Evolutionary conservation across 768 basidiomycete species (phyloP), one percentile per base, ranked within the genome.

Genomic region (Termitomyces sp.): DNA sequence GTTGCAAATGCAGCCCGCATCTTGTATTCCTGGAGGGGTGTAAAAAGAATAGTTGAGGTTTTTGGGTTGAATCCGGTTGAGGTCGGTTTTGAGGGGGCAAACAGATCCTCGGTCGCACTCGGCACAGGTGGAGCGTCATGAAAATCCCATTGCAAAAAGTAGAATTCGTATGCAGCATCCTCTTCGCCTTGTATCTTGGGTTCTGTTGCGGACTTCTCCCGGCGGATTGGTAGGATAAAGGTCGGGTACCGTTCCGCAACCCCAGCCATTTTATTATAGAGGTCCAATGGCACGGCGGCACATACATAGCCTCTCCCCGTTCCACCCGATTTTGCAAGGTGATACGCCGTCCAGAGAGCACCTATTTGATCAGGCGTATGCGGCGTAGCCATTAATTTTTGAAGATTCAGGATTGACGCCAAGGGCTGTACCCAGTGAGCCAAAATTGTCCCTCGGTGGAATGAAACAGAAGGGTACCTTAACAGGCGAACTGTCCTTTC

Each of bases 1-100:
- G 93, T 94, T 7, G 97, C 90, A 68, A 88, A 98, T 16, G 87
- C 79, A 50, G 80, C 79, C 38, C 89, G 85, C 53, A 84, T 71
- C 69, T 97, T 96, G 81, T 92, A 99, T 72, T 98, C 96, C 60
- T 89, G 87, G 40, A 98, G 77, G 2, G 95, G 91, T 0, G 97
- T 94, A 75, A 96, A 96, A 33, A 98, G 77, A 50, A 96, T 78
- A 0, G 94, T 94, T 6, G 94, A 83, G 2, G 72, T 73, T 49
- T 73, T 15, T 83, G 81, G 60, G 83, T 82, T 39, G 66, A 59
- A 13, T 65, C 63, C 5, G 63, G 59, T 18, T 23, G 43, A 52
- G 47, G 50, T 35, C 5, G 62, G 53, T 31, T 61, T 56, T 5
- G 74, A 66, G 56, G 35, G n/a, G 73, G 73, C 59, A 66, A 84